Percentiles rank a stretch among this genome's conserved stretches.
Evolutionary conservation across 257 asterid species (phyloP).

Genomic region (Prunella vulgaris): DNA sequence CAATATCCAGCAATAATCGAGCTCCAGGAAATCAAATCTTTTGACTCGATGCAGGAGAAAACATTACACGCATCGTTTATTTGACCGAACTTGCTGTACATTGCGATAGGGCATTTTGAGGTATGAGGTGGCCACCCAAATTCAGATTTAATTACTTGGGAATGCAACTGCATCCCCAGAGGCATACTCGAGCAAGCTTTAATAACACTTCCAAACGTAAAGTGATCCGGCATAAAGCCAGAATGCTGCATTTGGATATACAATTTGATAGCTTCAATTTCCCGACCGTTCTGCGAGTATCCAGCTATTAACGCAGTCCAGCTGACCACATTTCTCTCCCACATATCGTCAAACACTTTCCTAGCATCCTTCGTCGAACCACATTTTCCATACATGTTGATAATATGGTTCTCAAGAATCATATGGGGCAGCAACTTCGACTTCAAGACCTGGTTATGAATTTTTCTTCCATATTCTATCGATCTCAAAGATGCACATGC

Average conservation of each 20-base stretch:
- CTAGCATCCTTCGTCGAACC: conserved; percentile 53
- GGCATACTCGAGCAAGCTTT: conserved; percentile 49
- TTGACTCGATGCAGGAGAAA: conserved; percentile 40
- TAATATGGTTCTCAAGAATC: conserved; percentile 63
- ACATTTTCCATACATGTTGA: conserved; percentile 79
- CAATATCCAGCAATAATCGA: conserved; percentile 71
- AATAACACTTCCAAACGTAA: conserved; percentile 62
- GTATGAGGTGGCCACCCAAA: conserved; percentile 48
- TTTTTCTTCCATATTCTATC: conserved; percentile 41
- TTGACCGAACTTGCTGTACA: conserved; percentile 53
- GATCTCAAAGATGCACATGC: conserved; percentile 60
- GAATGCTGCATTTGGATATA: conserved; percentile 49
- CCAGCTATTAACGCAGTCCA: conserved; percentile 75
- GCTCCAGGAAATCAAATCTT: conserved; percentile 81
- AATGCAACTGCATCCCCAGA: conserved; percentile 58
- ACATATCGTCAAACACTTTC: conserved; percentile 57
- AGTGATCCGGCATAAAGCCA: conserved; percentile 53
- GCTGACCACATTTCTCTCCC: conserved; percentile 59
- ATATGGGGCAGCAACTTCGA: conserved; percentile 45
- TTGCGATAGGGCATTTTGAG: conserved; percentile 65
- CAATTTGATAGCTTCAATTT: conserved; percentile 46
- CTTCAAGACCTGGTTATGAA: conserved; percentile 42
- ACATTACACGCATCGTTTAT: conserved; percentile 38
- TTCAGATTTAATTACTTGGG: conserved; percentile 54
- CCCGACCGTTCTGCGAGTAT: conserved; percentile 50